Evolutionary conservation across 2,329 filamentous ascomycete species (phyloP), one percentile per base, ranked within the genome.

Genomic region (Periconia macrospinosa): DNA sequence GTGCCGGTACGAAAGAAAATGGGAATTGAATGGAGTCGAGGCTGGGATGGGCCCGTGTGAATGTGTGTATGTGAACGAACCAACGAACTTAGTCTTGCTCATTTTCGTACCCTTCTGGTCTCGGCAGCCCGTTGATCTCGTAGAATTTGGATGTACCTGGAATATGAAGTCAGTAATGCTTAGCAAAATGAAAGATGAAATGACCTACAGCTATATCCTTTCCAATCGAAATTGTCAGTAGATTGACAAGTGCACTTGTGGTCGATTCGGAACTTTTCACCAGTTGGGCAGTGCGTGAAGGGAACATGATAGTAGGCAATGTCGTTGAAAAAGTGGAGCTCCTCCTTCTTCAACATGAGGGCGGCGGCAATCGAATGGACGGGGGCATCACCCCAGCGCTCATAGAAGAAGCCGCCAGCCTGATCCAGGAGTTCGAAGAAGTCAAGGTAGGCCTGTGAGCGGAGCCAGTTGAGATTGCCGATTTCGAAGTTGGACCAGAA

Each of bases 401-500:
- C 94, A 75, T 97, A 97, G 82, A 97, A 97, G 84, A 99, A 99
- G 58, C 94, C 94, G 59, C 94, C 94, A 49, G 96, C 92, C 63
- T 85, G 80, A 75, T 99, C 94, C 30, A 99, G 85, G 6, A 86
- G 83, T 47, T 92, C 85, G 69, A 99, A 99, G 79, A 86, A 99
- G 76, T 97, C 93, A 43, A 88, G 78, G 77, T 99, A 99, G 19
- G 90, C 83, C 72, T 92, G 81, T 61, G 91, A 94, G 60, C 94
- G 88, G 50, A 99, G 85, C 92, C 94, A 99, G 68, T 95, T 85
- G 40, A 99, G 83, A 76, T 89, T 95, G 60, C 93, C 94, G 63
- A 99, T 88, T 75, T 99, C 94, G 65, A 99, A 99, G 81, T 99
- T 99, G 70, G 93, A 97, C 94, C 94, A 99, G 75, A 99, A 97